These are phyloP conservation scores for Arachnomyces sp. DNA, from an alignment of 2,329 filamentous ascomycete genomes.

Conservation along the genomic window DNA sequence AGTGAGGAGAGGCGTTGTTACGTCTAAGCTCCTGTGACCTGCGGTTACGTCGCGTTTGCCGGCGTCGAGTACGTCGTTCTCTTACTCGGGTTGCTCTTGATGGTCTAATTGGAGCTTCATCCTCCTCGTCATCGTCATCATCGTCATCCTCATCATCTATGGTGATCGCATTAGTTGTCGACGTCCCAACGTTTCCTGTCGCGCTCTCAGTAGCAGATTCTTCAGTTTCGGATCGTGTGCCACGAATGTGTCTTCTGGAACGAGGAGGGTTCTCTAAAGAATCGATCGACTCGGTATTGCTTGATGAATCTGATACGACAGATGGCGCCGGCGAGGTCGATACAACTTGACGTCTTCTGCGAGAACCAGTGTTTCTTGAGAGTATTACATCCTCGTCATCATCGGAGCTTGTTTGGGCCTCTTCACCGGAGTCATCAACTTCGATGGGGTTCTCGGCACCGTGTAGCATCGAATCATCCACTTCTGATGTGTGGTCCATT, in stretches of 20 bases:
- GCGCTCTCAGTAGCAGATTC: neutral
- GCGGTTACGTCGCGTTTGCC: constrained; percentile 6
- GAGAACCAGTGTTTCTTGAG: too few relatives aligned
- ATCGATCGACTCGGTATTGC: too few relatives aligned
- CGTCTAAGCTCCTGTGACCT: too few relatives aligned
- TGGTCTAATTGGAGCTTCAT: constrained; percentile 8
- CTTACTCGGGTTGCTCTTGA: constrained; percentile 4
- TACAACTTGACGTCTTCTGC: too few relatives aligned
- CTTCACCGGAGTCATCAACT: constrained; percentile 4
- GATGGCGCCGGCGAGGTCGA: too few relatives aligned
- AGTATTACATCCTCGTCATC: too few relatives aligned
- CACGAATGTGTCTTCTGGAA: too few relatives aligned
- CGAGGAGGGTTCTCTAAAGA: too few relatives aligned
- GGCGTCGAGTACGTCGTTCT: constrained; percentile 14
- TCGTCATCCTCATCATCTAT: constrained; percentile 18
- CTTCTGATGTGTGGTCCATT: constrained; percentile 11
- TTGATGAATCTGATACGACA: too few relatives aligned
- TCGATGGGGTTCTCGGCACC: constrained; percentile 12
- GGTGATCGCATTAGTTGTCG: constrained; percentile 17
- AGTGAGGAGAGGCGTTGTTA: too few relatives aligned
- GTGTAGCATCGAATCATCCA: constrained; percentile 14
- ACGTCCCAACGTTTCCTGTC: constrained; percentile 11
- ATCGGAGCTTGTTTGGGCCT: neutral
- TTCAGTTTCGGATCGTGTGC: neutral
- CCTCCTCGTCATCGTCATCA: constrained; percentile 6